phyloP scores from a whole-genome alignment of 257 asterid genomes.

The Eustoma russellianum region DNA sequence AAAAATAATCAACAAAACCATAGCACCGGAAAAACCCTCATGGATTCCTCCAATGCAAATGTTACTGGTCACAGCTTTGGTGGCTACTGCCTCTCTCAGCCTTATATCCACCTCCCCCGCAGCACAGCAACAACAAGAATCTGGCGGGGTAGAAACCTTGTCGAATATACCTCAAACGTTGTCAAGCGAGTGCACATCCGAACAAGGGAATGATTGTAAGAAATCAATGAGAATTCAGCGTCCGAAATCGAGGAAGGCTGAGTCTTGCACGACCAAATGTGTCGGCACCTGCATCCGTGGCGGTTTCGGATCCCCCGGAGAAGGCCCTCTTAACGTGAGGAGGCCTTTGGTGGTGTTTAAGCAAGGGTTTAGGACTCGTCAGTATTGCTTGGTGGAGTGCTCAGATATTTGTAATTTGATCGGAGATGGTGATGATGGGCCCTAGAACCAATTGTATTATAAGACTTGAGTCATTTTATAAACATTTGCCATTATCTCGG shows the following conservation, averaged over 20 bases:
- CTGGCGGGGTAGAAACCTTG: conserved; percentile 48
- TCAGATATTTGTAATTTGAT: conserved; percentile 85
- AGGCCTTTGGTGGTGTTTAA: conserved; percentile 91
- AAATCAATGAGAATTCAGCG: conserved; percentile 56
- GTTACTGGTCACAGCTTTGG: too few relatives aligned
- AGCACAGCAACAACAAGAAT: conserved; percentile 12
- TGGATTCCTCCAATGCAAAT: too few relatives aligned
- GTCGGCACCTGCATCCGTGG: conserved; percentile 70
- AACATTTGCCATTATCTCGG: too few relatives aligned
- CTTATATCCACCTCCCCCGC: too few relatives aligned
- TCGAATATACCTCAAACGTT: conserved; percentile 68
- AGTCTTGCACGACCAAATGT: conserved; percentile 67
- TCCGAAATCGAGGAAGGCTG: conserved; percentile 83
- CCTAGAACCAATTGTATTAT: conserved; percentile 10
- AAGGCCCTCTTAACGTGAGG: conserved; percentile 78
- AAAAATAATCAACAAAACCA: too few relatives aligned
- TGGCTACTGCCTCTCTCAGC: too few relatives aligned
- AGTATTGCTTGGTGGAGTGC: conserved; percentile 84
- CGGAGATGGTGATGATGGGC: conserved; percentile 86
- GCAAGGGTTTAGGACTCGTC: conserved; percentile 71
- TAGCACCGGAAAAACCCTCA: too few relatives aligned
- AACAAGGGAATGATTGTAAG: conserved; percentile 36
- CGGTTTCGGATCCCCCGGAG: conserved; percentile 86
- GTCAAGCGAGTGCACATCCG: conserved; percentile 50
- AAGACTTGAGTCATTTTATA: too few relatives aligned